Evolutionary conservation across 306 rosid genomes (phyloP).

Genomic region (Phaseolus lunatus): DNA sequence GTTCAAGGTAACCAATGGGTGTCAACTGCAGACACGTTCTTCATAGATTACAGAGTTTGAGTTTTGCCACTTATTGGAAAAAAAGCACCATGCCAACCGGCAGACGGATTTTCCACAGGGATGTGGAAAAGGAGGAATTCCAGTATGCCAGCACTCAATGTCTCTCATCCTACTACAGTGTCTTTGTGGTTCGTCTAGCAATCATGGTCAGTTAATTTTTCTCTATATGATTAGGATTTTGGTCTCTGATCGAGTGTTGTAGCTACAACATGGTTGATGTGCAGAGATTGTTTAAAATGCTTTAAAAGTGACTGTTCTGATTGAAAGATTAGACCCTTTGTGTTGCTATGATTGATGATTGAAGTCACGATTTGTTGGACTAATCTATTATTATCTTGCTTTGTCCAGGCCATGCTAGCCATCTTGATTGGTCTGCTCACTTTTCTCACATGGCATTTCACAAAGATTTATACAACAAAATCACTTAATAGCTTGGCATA

Average conservation of each 20-base stretch:
- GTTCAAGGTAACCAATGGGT: constrained; percentile 55
- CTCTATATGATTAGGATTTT: not conserved
- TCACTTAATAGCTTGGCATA: constrained; percentile 86
- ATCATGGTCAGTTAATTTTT: constrained; percentile 72
- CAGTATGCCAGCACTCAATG: constrained; percentile 72
- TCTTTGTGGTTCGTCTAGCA: constrained; percentile 94
- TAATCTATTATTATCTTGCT: constrained; percentile 20
- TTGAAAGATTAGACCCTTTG: constrained; percentile 7
- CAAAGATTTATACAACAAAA: constrained; percentile 84
- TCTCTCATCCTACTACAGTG: constrained; percentile 91
- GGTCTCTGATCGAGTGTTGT: constrained; percentile 7
- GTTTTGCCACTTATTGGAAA: constrained; percentile 56
- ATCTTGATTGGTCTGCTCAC: constrained; percentile 92
- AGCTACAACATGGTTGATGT: constrained; percentile 21
- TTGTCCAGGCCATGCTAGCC: constrained; percentile 84
- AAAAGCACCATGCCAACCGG: constrained; percentile 51
- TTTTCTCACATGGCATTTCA: constrained; percentile 96
- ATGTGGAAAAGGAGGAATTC: constrained; percentile 86
- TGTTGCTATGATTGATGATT: not conserved
- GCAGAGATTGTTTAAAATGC: not conserved
- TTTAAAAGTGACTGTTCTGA: not conserved
- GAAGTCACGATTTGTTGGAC: constrained; percentile 14
- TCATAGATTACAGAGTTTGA: constrained; percentile 53
- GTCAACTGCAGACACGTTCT: constrained; percentile 60
- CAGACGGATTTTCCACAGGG: constrained; percentile 68